These are phyloP conservation scores for Rostrohypoxylon terebratum DNA, from an alignment of 495 filamentous ascomycete species.

Conservation along the genomic window DNA sequence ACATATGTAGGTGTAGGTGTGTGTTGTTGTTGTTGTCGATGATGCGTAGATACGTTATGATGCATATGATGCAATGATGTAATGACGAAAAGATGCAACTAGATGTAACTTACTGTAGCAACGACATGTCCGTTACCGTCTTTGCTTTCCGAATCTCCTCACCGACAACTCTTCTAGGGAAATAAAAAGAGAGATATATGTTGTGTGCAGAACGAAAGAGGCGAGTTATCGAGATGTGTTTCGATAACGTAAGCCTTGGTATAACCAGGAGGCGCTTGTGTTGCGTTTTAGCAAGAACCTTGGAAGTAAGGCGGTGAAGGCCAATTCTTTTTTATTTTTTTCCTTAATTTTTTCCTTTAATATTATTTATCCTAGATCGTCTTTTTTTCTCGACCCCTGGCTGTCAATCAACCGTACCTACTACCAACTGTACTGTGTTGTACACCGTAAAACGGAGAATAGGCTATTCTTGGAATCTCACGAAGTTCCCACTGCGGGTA, in stretches of 20 bases:
- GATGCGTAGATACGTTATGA: constrained; percentile 19
- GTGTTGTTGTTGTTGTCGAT: not conserved
- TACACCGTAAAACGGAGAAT: constrained; percentile 23
- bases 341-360: not conserved
- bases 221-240: constrained; percentile 24
- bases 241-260: constrained; percentile 41
- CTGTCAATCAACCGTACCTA: not conserved
- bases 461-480: constrained; percentile 32
- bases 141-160: constrained; percentile 18
- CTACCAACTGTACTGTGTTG: constrained; percentile 7
- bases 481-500: constrained; percentile 17
- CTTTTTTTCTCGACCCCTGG: not conserved
- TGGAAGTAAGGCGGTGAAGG: constrained; percentile 39
- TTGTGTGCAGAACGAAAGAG: constrained; percentile 21
- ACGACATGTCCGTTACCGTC: constrained; percentile 38
- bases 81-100: constrained; percentile 1
- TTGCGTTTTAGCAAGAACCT: constrained; percentile 25
- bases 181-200: constrained; percentile 8
- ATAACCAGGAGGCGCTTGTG: constrained; percentile 10
- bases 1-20: constrained; percentile 9
- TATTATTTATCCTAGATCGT: constrained; percentile 4
- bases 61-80: not conserved
- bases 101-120: constrained; percentile 45
- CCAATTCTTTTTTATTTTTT: constrained; percentile 22
- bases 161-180: constrained; percentile 10